Conservation (phyloP, 129 eudicot species). For the Flaveria sonorensis region DNA sequence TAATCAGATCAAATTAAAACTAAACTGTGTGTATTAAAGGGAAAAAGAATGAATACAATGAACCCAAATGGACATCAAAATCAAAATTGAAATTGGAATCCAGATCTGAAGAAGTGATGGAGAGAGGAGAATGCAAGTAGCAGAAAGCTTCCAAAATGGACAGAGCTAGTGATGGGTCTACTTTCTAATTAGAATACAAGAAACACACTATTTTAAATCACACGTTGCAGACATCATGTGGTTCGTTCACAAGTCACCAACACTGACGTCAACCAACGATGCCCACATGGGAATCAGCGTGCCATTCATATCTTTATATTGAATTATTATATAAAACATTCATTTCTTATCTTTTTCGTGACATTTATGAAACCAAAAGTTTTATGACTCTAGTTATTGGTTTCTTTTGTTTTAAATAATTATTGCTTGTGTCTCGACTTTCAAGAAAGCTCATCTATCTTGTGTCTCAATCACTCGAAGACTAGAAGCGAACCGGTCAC, state of each 20-base stretch:
- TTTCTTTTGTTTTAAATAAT: neutral
- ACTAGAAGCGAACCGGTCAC: neutral
- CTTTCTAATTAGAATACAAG: constrained; percentile 12
- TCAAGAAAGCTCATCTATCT: neutral
- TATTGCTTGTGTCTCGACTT: neutral
- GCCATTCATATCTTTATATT: constrained; percentile 1
- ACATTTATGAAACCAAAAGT: neutral
- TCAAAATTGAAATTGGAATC: neutral
- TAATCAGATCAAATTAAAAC: neutral
- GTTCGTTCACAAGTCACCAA: constrained; percentile 58
- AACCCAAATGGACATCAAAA: neutral
- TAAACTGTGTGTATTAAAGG: neutral
- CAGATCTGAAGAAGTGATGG: constrained; percentile 36
- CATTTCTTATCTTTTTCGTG: neutral
- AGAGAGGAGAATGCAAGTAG: constrained; percentile 40
- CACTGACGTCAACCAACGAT: constrained; percentile 53
- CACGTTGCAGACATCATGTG: constrained; percentile 46
- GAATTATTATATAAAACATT: neutral
- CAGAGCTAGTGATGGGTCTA: constrained; percentile 39
- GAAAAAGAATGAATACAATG: constrained; percentile 2
- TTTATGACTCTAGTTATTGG: neutral
- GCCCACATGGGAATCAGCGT: constrained; percentile 70
- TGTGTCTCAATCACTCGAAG: neutral
- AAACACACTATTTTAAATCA: neutral
- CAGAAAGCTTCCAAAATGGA: constrained; percentile 43